These are phyloP conservation scores for Podospora australis DNA, from an alignment of 495 filamentous ascomycete species.

Conservation along the genomic window DNA sequence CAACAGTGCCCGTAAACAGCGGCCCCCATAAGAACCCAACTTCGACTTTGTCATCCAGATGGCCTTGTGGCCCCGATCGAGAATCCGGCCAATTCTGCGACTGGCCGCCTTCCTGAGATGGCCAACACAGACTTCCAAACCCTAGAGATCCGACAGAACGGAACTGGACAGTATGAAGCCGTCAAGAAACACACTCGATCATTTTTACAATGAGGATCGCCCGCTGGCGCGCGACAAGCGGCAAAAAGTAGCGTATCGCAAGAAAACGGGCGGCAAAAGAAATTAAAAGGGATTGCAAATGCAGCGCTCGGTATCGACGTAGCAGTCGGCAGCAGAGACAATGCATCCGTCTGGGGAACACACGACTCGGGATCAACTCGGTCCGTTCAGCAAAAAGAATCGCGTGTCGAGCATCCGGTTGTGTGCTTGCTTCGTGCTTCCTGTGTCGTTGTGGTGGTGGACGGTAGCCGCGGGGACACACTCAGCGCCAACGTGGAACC, in stretches of 20 bases:
- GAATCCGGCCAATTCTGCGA: conserved; percentile 17
- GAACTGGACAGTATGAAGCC: conserved; percentile 15
- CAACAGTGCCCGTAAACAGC: conserved; percentile 3
- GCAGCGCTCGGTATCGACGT: conserved; percentile 14
- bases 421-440: not conserved
- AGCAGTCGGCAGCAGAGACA: conserved; percentile 1
- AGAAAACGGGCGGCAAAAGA: conserved; percentile 11
- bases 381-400: not conserved
- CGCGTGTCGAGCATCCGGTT: not conserved
- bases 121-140: conserved; percentile 7
- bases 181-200: conserved; percentile 6
- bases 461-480: conserved; percentile 7
- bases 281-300: conserved; percentile 16
- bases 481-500: conserved; percentile 10
- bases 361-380: not conserved
- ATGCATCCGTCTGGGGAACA: not conserved
- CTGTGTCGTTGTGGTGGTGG: conserved; percentile 2
- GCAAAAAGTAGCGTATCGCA: conserved; percentile 5
- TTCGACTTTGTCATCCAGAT: not conserved
- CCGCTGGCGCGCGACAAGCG: conserved; percentile 21
- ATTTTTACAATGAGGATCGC: not conserved
- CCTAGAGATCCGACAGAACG: conserved; percentile 20
- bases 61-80: conserved; percentile 6
- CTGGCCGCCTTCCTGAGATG: conserved; percentile 15
- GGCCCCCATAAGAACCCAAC: not conserved